A percentile compares a stretch with the other conserved stretches of the same genome.
phyloP scores from a whole-genome alignment of 768 basidiomycete species.

The Rhizopogon sp. region DNA sequence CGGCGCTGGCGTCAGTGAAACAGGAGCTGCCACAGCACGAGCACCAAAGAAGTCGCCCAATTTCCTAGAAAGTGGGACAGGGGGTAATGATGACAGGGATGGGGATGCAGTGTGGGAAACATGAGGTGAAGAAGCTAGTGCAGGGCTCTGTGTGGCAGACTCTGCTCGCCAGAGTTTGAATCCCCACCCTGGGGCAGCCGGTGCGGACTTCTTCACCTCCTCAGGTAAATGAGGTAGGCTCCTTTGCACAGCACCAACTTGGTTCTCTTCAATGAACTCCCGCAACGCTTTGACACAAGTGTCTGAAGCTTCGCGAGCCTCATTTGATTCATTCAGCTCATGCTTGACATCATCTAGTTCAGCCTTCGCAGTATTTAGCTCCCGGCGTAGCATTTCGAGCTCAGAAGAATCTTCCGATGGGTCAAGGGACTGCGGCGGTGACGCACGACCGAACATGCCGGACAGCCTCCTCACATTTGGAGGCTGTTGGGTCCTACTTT shows the following conservation, averaged over 20 bases:
- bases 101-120: constrained; percentile 15
- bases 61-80: constrained; percentile 55
- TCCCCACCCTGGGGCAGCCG: constrained; percentile 47
- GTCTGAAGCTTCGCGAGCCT: constrained; percentile 86
- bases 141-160: constrained; percentile 21
- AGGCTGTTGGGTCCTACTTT: constrained; percentile 16
- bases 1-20: constrained; percentile 18
- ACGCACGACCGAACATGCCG: constrained; percentile 47
- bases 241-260: constrained; percentile 41
- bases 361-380: constrained; percentile 49
- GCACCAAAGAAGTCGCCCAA: constrained; percentile 68
- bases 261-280: constrained; percentile 75
- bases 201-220: constrained; percentile 27
- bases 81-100: constrained; percentile 18
- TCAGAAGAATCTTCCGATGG: constrained; percentile 34
- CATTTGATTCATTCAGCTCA: constrained; percentile 71
- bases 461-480: constrained; percentile 39
- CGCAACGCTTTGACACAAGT: constrained; percentile 77
- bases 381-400: constrained; percentile 53
- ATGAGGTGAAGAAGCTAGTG: constrained; percentile 22
- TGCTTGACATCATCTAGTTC: constrained; percentile 61
- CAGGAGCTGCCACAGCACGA: constrained; percentile 36
- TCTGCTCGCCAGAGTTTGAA: constrained; percentile 66
- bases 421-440: constrained; percentile 37
- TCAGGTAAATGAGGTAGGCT: constrained; percentile 16